Conservation (phyloP, 2,329 filamentous ascomycete species). For the Grosmannia penicillata region DNA sequence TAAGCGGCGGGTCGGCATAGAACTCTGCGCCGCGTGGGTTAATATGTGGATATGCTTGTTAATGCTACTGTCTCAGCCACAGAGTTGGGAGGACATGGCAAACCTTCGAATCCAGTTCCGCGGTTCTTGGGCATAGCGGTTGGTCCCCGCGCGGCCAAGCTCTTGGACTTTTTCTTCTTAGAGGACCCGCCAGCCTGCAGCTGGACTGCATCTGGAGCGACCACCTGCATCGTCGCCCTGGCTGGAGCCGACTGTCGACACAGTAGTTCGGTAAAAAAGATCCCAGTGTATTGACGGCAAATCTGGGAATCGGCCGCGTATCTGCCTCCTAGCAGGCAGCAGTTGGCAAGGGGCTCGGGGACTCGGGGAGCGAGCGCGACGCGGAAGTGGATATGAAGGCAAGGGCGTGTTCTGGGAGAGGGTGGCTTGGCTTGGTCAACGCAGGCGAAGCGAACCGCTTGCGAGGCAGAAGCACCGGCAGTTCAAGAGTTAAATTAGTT, state of each 20-base stretch:
- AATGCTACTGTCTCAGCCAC: not conserved
- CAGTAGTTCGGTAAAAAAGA: too few species aligned
- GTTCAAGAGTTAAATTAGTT: too few species aligned
- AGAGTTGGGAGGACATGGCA: not conserved
- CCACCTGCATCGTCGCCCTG: not conserved
- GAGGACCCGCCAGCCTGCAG: not conserved
- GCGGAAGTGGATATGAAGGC: too few species aligned
- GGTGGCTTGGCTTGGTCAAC: too few species aligned
- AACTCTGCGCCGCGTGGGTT: conserved; percentile 34
- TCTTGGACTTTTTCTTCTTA: conserved; percentile 27
- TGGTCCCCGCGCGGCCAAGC: conserved; percentile 20
- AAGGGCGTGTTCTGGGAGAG: too few species aligned
- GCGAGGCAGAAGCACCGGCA: too few species aligned
- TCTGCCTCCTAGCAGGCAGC: too few species aligned
- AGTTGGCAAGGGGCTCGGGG: too few species aligned
- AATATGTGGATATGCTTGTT: not conserved
- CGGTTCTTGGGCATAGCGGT: conserved; percentile 26
- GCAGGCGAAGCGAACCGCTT: too few species aligned
- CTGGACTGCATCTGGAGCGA: not conserved
- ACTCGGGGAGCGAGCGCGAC: too few species aligned
- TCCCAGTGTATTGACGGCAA: too few species aligned
- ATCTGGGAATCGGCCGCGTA: too few species aligned
- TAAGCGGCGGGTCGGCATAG: conserved; percentile 67
- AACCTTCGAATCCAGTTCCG: conserved; percentile 56
- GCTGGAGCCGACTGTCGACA: not conserved